These are phyloP conservation scores for Phytopythium boreale DNA, from an alignment of 352 stramenopile genomes.

Conservation along the genomic window DNA sequence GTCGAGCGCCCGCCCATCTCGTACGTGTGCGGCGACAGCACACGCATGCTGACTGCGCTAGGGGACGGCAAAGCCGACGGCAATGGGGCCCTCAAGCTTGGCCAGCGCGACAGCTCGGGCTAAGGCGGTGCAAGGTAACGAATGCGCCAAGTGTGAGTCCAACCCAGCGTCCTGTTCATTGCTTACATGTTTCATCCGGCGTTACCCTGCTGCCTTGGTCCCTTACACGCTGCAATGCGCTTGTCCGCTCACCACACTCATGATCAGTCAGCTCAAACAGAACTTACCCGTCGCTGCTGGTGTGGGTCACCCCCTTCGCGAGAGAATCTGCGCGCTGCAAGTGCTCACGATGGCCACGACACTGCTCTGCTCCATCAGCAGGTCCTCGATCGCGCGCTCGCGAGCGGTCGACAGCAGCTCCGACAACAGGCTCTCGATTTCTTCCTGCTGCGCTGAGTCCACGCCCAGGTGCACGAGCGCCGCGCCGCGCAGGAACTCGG, in stretches of 20 bases:
- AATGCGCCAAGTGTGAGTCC: background rate
- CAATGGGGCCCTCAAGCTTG: background rate
- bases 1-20: slow-evolving; percentile 18
- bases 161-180: no score
- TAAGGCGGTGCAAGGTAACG: background rate
- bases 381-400: slow-evolving; percentile 54
- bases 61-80: background rate
- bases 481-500: slow-evolving; percentile 63
- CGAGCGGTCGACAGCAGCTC: slow-evolving; percentile 76
- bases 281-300: no score
- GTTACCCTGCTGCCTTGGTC: no score
- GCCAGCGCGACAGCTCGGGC: background rate
- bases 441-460: slow-evolving; percentile 27
- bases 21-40: slow-evolving; percentile 45
- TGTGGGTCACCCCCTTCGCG: slow-evolving; percentile 43
- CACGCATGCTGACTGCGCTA: slow-evolving; percentile 14
- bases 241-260: no score
- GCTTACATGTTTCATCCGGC: no score
- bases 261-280: no score
- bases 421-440: slow-evolving; percentile 73
- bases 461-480: slow-evolving; percentile 33
- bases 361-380: slow-evolving; percentile 81
- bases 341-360: slow-evolving; percentile 83
- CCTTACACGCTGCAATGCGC: no score
- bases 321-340: slow-evolving; percentile 68